These are phyloP conservation scores for Populus euphratica DNA, from an alignment of 345 rosid genomes.

Conservation along the genomic window DNA sequence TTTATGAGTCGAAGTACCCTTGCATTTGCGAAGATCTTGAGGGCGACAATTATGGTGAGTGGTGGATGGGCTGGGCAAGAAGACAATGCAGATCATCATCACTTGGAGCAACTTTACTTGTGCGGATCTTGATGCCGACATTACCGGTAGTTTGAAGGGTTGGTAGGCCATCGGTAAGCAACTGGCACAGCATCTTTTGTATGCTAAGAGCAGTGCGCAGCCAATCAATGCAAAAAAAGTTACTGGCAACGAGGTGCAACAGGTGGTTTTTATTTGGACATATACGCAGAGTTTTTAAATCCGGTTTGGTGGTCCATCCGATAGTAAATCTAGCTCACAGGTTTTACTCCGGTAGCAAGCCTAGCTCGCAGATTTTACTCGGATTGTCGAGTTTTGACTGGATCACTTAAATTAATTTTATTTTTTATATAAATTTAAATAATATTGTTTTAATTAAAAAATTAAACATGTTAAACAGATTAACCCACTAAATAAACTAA, in stretches of 20 bases:
- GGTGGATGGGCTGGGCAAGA: not conserved
- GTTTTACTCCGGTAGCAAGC: too few relatives aligned
- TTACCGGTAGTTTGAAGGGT: not conserved
- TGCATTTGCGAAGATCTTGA: not conserved
- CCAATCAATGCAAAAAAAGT: not conserved
- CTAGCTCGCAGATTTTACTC: too few relatives aligned
- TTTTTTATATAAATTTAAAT: too few relatives aligned
- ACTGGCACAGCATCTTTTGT: not conserved
- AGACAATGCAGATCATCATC: not conserved
- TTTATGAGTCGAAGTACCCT: not conserved
- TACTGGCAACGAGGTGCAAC: too few relatives aligned
- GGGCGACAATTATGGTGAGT: not conserved
- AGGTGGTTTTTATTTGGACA: too few relatives aligned
- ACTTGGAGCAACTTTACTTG: not conserved
- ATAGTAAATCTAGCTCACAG: too few relatives aligned
- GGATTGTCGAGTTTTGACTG: accelerated
- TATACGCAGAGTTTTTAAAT: too few relatives aligned
- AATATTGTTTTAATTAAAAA: too few relatives aligned
- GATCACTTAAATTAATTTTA: accelerated
- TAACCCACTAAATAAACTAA: too few relatives aligned
- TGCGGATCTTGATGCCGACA: not conserved
- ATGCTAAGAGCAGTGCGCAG: not conserved
- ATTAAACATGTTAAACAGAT: too few relatives aligned
- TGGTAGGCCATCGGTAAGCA: not conserved
- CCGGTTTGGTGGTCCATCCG: accelerated